These are phyloP conservation scores for Stephania yunnanensis DNA, from an alignment of 164 flowering plant species.

Conservation along the genomic window DNA sequence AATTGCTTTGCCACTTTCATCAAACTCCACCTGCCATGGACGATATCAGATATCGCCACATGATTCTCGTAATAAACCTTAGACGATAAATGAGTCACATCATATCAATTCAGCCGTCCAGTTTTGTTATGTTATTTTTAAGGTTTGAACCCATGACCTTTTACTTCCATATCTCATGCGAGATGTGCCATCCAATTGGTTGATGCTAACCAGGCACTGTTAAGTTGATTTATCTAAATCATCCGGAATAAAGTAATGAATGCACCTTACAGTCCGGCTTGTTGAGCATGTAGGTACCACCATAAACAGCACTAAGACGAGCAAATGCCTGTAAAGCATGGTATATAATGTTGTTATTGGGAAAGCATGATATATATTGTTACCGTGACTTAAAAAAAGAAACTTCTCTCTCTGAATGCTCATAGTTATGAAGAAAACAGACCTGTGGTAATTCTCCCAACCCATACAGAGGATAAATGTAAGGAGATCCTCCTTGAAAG, in stretches of 20 bases:
- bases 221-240: not conserved
- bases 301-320: slow-evolving; percentile 95
- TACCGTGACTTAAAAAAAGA: slow-evolving; percentile 6
- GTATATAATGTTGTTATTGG: slow-evolving; percentile 3
- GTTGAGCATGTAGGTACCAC: slow-evolving; percentile 99
- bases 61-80: not conserved
- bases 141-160: no score
- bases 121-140: no score
- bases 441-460: slow-evolving; percentile 96
- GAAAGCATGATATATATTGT: not conserved
- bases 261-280: slow-evolving; percentile 89
- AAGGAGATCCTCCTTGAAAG: slow-evolving; percentile 93
- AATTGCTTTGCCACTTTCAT: slow-evolving; percentile 60
- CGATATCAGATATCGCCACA: not conserved
- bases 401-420: not conserved
- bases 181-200: no score
- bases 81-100: no score
- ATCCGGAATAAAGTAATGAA: not conserved
- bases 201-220: not conserved
- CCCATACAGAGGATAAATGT: slow-evolving; percentile 90
- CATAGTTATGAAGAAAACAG: slow-evolving; percentile 11
- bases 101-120: no score
- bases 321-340: slow-evolving; percentile 70
- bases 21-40: slow-evolving; percentile 66
- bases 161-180: no score